These are phyloP conservation scores for Pythium dissimile DNA, from an alignment of 352 stramenopile species.

Conservation along the genomic window DNA sequence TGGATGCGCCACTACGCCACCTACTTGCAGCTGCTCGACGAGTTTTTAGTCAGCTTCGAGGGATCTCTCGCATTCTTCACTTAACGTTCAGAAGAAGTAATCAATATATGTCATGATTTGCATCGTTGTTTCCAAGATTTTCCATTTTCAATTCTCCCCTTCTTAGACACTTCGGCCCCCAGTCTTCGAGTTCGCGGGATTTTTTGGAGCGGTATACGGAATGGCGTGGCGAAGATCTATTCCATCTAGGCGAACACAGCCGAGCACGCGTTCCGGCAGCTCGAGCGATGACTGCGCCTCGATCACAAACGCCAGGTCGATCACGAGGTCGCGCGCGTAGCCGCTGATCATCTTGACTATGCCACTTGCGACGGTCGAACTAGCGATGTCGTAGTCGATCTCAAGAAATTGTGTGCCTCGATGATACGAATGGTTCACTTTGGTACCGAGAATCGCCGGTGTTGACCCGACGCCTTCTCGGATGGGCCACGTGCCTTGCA, in stretches of 20 bases:
- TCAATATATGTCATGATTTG: not conserved
- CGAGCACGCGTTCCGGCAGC: slow-evolving; percentile 71
- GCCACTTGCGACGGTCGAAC: slow-evolving; percentile 62
- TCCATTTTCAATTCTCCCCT: no score
- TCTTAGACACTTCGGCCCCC: slow-evolving; percentile 1
- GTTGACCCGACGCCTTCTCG: slow-evolving; percentile 85
- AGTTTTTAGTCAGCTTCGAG: slow-evolving; percentile 63
- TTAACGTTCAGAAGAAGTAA: slow-evolving; percentile 21
- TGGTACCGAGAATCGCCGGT: slow-evolving; percentile 87
- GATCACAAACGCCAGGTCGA: slow-evolving; percentile 83
- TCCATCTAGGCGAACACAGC: slow-evolving; percentile 61
- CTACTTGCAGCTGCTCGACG: slow-evolving; percentile 60
- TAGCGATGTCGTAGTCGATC: slow-evolving; percentile 77
- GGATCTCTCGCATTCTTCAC: slow-evolving; percentile 63
- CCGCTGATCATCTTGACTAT: slow-evolving; percentile 73
- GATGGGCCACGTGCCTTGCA: slow-evolving; percentile 89
- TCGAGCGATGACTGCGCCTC: slow-evolving; percentile 67
- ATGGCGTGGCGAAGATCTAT: slow-evolving; percentile 60
- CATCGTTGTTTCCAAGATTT: not conserved
- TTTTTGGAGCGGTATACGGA: slow-evolving; percentile 20
- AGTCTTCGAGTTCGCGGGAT: not conserved
- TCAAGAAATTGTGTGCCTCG: slow-evolving; percentile 67
- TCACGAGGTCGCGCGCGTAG: slow-evolving; percentile 63
- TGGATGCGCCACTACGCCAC: slow-evolving; percentile 70
- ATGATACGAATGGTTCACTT: slow-evolving; percentile 82